Conservation (phyloP, 768 basidiomycete species). For the Agrocybe praecox region DNA sequence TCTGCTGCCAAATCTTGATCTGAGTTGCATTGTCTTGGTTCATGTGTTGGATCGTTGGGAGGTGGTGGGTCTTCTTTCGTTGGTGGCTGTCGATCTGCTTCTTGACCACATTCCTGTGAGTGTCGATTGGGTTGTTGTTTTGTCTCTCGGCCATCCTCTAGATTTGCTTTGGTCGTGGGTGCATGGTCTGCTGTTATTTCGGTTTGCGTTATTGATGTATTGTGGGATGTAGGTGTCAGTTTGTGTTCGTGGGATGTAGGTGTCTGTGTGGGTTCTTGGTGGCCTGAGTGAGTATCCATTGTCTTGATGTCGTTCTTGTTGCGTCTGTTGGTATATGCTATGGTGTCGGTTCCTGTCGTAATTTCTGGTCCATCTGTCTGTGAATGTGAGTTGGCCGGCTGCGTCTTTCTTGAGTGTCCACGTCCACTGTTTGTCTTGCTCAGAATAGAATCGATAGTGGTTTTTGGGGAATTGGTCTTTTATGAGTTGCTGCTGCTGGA, state of each 20-base stretch:
- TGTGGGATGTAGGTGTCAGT: too few species aligned
- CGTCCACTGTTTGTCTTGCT: neutral
- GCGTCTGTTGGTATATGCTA: neutral
- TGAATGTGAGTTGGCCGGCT: neutral
- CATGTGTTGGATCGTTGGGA: too few species aligned
- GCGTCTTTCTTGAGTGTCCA: conserved; percentile 2
- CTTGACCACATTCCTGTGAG: too few species aligned
- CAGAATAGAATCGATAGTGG: conserved; percentile 3
- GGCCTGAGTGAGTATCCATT: neutral
- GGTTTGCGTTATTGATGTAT: neutral
- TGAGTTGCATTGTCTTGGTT: too few species aligned
- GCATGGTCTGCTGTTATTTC: neutral
- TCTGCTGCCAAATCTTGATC: conserved; percentile 15
- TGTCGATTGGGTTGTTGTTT: neutral
- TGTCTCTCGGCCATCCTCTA: neutral
- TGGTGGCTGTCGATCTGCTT: too few species aligned
- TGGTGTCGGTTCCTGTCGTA: neutral
- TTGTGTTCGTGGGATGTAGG: too few species aligned
- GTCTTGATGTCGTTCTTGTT: neutral
- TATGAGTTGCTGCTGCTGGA: neutral
- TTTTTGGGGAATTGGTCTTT: conserved; percentile 6
- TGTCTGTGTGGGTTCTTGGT: neutral
- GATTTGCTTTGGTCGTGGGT: neutral
- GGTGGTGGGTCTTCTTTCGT: too few species aligned
- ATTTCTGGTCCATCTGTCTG: conserved; percentile 3